A percentile compares a stretch with the other conserved stretches of the same genome.
These are phyloP conservation scores for Aspergillus viridinutans DNA, from an alignment of 2,329 filamentous ascomycete genomes.

Conservation along the genomic window DNA sequence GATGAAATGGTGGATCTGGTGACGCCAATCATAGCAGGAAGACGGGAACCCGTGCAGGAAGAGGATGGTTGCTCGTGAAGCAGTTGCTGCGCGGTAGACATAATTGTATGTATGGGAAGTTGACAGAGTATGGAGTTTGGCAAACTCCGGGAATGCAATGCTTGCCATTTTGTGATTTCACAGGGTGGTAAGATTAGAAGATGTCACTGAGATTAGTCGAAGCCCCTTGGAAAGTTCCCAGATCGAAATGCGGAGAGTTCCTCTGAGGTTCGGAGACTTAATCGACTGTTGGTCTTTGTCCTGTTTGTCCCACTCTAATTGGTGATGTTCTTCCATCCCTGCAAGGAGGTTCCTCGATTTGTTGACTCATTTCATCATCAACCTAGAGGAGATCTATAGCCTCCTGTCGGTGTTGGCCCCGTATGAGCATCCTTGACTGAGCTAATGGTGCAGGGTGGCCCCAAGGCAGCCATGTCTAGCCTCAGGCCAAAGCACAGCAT, in stretches of 20 bases:
- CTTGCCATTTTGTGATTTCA: slow-evolving; percentile 9
- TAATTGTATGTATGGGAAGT: slow-evolving; percentile 25
- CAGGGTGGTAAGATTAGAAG: neutral
- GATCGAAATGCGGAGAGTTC: neutral
- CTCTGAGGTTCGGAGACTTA: neutral
- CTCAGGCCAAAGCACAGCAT: neutral
- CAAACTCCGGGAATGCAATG: slow-evolving; percentile 14
- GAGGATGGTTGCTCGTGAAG: slow-evolving; percentile 35
- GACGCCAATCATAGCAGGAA: slow-evolving; percentile 42
- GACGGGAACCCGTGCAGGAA: slow-evolving; percentile 51
- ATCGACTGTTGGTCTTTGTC: neutral
- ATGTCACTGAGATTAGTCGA: neutral
- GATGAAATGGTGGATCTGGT: slow-evolving; percentile 35
- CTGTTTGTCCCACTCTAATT: neutral
- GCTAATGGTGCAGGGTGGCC: neutral
- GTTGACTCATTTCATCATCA: neutral
- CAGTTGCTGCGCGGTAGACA: slow-evolving; percentile 19
- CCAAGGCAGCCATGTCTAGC: neutral
- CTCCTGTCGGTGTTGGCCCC: neutral
- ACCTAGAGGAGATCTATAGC: neutral
- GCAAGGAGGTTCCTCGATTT: neutral
- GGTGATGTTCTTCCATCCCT: neutral
- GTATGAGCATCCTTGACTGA: neutral
- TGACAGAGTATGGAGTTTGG: slow-evolving; percentile 12
- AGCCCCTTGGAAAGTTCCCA: neutral